A percentile compares a stretch with the other conserved stretches of the same genome.
phyloP scores from a whole-genome alignment of 495 filamentous ascomycete species.

The Hypoxylon fuscum region DNA sequence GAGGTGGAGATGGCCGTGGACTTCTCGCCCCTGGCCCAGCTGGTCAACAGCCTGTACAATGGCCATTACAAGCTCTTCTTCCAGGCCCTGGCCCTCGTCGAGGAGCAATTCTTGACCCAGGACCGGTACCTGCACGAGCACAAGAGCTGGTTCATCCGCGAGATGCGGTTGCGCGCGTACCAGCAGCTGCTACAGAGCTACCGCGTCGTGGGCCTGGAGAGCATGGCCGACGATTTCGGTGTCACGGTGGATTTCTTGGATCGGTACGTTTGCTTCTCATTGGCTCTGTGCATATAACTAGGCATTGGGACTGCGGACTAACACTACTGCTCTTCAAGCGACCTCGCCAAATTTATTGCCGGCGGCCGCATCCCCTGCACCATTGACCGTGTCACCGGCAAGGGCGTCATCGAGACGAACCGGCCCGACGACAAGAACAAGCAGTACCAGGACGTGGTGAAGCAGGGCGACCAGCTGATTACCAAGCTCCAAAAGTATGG shows the following conservation, averaged over 20 bases:
- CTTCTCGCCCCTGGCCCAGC: constrained; percentile 78
- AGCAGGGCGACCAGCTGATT: constrained; percentile 95
- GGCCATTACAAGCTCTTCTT: constrained; percentile 96
- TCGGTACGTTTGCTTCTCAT: constrained; percentile 64
- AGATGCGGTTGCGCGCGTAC: constrained; percentile 96
- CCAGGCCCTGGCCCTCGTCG: constrained; percentile 85
- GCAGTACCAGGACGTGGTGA: constrained; percentile 96
- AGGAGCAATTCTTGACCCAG: constrained; percentile 91
- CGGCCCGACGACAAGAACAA: constrained; percentile 98
- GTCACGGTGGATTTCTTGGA: constrained; percentile 96
- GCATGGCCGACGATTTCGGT: constrained; percentile 96
- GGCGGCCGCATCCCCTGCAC: constrained; percentile 93
- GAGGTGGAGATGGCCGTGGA: constrained; percentile 83
- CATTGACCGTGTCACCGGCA: constrained; percentile 87
- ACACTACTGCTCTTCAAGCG: constrained; percentile 58
- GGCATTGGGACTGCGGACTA: background rate
- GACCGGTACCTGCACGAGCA: constrained; percentile 96
- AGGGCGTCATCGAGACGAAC: constrained; percentile 97
- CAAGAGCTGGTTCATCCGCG: constrained; percentile 92
- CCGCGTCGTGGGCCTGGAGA: constrained; percentile 91
- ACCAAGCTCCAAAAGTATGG: constrained; percentile 99
- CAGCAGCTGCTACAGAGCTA: constrained; percentile 98
- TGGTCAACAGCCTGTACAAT: constrained; percentile 90
- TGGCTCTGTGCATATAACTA: background rate
- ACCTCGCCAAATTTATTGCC: constrained; percentile 96